phyloP scores from a whole-genome alignment of 495 filamentous ascomycete genomes.

The Aspergillus campestris region DNA sequence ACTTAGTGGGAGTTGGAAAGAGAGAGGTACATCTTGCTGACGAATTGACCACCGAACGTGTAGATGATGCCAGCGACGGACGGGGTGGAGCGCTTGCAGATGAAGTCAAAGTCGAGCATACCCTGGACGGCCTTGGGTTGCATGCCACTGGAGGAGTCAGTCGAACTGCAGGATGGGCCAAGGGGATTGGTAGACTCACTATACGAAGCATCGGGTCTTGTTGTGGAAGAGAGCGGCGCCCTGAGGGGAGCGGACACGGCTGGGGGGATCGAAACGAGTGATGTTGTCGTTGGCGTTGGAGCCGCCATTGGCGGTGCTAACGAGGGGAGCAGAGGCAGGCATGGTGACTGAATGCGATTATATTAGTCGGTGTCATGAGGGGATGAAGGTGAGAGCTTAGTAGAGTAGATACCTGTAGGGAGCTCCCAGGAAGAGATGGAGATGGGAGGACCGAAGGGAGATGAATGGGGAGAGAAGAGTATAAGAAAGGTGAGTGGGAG shows the following conservation, averaged over 20 bases:
- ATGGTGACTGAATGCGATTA: constrained; percentile 32
- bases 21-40: constrained; percentile 84
- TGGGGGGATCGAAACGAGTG: constrained; percentile 88
- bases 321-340: constrained; percentile 37
- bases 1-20: not conserved
- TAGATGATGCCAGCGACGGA: constrained; percentile 99
- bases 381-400: not conserved
- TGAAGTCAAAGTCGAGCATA: constrained; percentile 99
- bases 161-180: not conserved
- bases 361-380: not conserved
- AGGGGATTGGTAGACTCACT: constrained; percentile 50
- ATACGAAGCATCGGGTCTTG: constrained; percentile 99
- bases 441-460: not conserved
- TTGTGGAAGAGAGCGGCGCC: constrained; percentile 90
- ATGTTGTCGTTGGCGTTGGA: constrained; percentile 93
- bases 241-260: constrained; percentile 80
- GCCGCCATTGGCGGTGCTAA: constrained; percentile 31
- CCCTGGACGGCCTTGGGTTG: constrained; percentile 97
- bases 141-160: constrained; percentile 54
- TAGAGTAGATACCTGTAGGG: too few relatives aligned
- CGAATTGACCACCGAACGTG: constrained; percentile 99
- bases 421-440: too few relatives aligned
- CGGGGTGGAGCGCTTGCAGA: constrained; percentile 95
- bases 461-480: not conserved
- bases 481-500: constrained; percentile 17